These are phyloP conservation scores for Pleomassaria siparia DNA, from an alignment of 2,329 filamentous ascomycete genomes.

Conservation along the genomic window DNA sequence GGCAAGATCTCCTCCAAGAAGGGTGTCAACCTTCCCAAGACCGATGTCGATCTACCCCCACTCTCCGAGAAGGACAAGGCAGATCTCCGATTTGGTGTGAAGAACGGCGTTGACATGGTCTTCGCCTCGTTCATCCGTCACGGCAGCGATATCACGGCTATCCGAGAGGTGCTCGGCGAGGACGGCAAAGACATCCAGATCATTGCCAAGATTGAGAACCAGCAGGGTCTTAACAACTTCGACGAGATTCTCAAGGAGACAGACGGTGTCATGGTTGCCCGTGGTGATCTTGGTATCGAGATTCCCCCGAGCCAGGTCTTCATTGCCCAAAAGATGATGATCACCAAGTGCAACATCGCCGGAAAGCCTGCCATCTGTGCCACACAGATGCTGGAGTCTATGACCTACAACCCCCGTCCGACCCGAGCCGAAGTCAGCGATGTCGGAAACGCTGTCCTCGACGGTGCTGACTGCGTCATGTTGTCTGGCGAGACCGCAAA, in stretches of 20 bases:
- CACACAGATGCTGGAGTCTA: slow-evolving; percentile 99
- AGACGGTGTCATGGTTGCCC: slow-evolving; percentile 99
- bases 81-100: slow-evolving; percentile 92
- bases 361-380: slow-evolving; percentile 99
- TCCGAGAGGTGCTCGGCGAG: slow-evolving; percentile 86
- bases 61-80: slow-evolving; percentile 97
- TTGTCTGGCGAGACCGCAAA: slow-evolving; percentile 99
- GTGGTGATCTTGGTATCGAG: slow-evolving; percentile 97
- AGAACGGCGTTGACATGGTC: slow-evolving; percentile 99
- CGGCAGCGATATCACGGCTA: slow-evolving; percentile 88
- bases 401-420: slow-evolving; percentile 99
- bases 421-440: slow-evolving; percentile 98
- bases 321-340: slow-evolving; percentile 99
- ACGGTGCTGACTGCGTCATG: slow-evolving; percentile 99
- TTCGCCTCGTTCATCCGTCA: slow-evolving; percentile 98
- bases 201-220: slow-evolving; percentile 99
- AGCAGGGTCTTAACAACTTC: slow-evolving; percentile 99
- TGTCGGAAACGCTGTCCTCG: slow-evolving; percentile 95
- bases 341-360: slow-evolving; percentile 99
- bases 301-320: slow-evolving; percentile 98
- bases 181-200: slow-evolving; percentile 97
- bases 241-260: slow-evolving; percentile 93
- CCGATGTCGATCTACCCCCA: slow-evolving; percentile 95
- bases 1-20: slow-evolving; percentile 98
- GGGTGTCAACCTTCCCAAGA: slow-evolving; percentile 98